A percentile compares a stretch with the other conserved stretches of the same genome.
Conservation (phyloP, 352 stramenopile genomes). For the Pythium pyrilobum region DNA sequence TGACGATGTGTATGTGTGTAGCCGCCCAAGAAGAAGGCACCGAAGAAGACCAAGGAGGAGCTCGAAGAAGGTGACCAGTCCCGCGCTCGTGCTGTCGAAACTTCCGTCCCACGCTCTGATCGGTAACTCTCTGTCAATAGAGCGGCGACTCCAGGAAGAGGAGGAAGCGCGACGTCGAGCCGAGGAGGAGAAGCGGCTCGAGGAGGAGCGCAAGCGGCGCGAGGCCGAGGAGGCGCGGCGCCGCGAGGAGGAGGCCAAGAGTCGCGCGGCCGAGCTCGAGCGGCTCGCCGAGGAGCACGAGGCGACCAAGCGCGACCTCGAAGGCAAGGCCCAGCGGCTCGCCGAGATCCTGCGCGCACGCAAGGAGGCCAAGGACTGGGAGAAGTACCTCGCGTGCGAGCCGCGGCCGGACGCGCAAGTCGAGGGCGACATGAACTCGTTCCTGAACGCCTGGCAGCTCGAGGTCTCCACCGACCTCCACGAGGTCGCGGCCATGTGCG, state of each 20-base stretch:
- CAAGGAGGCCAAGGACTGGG: constrained; percentile 70
- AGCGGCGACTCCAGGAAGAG: constrained; percentile 66
- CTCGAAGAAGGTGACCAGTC: constrained; percentile 48
- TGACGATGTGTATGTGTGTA: constrained; percentile 22
- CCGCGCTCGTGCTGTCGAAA: not conserved
- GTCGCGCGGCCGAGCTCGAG: constrained; percentile 59
- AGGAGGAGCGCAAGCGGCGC: constrained; percentile 56
- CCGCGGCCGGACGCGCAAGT: constrained; percentile 56
- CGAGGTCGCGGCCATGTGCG: constrained; percentile 43
- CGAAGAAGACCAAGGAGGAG: constrained; percentile 81
- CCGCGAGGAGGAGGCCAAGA: constrained; percentile 58
- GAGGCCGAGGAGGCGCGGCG: constrained; percentile 55
- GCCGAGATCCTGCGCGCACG: constrained; percentile 49
- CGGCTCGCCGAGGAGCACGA: constrained; percentile 49
- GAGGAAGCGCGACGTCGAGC: constrained; percentile 49
- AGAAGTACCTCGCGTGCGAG: constrained; percentile 73
- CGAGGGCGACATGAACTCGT: constrained; percentile 79
- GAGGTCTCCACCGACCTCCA: constrained; percentile 43
- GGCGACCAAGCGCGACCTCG: constrained; percentile 40
- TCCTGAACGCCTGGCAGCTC: constrained; percentile 71
- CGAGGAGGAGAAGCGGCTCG: constrained; percentile 65
- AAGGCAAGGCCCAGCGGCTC: constrained; percentile 55
- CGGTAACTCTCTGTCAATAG: constrained; percentile 12
- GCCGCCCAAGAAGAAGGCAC: constrained; percentile 76
- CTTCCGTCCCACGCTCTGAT: not conserved